These are phyloP conservation scores for Coniella lustricola DNA, from an alignment of 2,329 filamentous ascomycete species.

Conservation along the genomic window DNA sequence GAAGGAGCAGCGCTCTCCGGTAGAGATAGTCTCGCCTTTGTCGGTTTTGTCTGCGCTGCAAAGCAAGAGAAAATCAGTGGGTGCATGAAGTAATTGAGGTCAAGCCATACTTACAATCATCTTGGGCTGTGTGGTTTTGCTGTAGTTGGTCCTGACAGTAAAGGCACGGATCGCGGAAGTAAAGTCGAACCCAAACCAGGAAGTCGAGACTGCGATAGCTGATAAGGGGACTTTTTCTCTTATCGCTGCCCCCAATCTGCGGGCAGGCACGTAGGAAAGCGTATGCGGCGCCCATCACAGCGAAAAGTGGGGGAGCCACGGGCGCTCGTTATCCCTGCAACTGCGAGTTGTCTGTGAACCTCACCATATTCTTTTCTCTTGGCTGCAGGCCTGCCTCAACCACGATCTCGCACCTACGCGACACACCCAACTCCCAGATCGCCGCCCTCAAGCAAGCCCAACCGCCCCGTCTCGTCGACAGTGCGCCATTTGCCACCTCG, in stretches of 20 bases:
- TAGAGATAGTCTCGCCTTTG: conserved; percentile 86
- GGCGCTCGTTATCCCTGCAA: conserved; percentile 3
- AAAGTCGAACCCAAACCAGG: background rate
- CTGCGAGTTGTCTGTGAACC: conserved; percentile 2
- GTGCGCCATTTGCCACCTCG: background rate
- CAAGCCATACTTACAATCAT: conserved; percentile 28
- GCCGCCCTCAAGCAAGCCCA: background rate
- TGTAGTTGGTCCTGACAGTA: background rate
- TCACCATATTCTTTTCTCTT: conserved; percentile 6
- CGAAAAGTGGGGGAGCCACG: background rate
- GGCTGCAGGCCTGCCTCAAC: background rate
- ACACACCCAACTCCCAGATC: background rate
- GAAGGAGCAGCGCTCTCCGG: conserved; percentile 75
- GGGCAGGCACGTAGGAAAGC: background rate
- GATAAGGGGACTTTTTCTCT: conserved; percentile 3
- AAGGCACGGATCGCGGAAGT: background rate
- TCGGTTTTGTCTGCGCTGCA: conserved; percentile 63
- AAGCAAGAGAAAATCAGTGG: conserved; percentile 14
- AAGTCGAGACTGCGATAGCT: background rate
- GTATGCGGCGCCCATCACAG: background rate
- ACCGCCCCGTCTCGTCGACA: background rate
- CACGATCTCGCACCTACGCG: background rate
- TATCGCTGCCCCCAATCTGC: background rate
- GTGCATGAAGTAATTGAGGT: background rate
- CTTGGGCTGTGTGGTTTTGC: conserved; percentile 18